These are phyloP conservation scores for Trichosanthes truncata DNA, from an alignment of 306 rosid genomes.

Conservation along the genomic window DNA sequence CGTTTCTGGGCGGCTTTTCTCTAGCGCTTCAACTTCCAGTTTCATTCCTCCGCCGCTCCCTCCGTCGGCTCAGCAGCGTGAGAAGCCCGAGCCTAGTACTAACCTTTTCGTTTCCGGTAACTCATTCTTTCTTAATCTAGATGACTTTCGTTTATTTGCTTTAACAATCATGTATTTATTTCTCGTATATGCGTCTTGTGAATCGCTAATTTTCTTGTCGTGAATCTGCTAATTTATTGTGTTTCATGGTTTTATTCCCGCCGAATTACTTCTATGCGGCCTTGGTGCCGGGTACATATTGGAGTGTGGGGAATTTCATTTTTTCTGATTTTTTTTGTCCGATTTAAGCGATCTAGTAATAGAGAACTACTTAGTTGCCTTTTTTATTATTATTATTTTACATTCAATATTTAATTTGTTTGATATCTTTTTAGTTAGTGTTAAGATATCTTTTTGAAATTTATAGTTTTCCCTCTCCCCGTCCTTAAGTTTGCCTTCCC, in stretches of 20 bases:
- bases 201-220: neutral
- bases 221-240: neutral
- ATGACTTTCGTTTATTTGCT: neutral
- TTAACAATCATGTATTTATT: neutral
- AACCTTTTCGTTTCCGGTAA: slow-evolving; percentile 91
- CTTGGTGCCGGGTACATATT: neutral
- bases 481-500: neutral
- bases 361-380: neutral
- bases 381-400: too few species aligned
- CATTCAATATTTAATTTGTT: neutral
- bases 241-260: neutral
- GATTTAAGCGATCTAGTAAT: neutral
- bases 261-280: neutral
- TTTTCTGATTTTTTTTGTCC: neutral
- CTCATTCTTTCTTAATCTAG: neutral
- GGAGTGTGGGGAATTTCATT: neutral
- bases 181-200: neutral
- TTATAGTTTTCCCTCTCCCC: neutral
- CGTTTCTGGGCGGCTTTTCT: slow-evolving; percentile 36
- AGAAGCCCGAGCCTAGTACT: slow-evolving; percentile 62
- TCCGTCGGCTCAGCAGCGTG: slow-evolving; percentile 28
- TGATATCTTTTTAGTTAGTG: neutral
- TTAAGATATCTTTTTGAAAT: neutral
- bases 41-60: slow-evolving; percentile 39
- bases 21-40: slow-evolving; percentile 23